Evolutionary conservation across 1,139 yeast species (phyloP).

Genomic region (Pichia sp.): DNA sequence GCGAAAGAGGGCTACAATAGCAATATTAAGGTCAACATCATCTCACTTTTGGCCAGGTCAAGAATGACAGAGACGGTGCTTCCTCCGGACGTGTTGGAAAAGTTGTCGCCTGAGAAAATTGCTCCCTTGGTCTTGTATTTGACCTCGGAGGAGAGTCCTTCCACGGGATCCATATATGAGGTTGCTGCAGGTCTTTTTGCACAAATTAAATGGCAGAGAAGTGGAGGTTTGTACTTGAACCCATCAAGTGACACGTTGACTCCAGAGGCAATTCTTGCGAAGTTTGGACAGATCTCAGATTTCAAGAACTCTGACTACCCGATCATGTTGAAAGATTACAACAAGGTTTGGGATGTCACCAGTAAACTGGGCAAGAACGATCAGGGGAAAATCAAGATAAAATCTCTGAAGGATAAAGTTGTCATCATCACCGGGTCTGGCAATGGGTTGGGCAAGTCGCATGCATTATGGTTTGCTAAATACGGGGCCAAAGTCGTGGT

Average conservation of each 20-base stretch:
- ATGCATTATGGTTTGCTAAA: constrained; percentile 78
- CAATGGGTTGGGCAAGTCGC: constrained; percentile 89
- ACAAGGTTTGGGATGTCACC: constrained; percentile 51
- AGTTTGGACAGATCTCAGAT: constrained; percentile 60
- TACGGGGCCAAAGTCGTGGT: constrained; percentile 96
- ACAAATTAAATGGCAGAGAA: constrained; percentile 93
- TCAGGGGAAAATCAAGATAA: constrained; percentile 48
- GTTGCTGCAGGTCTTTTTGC: constrained; percentile 93
- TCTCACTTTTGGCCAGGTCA: constrained; percentile 93
- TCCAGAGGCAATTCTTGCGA: constrained; percentile 77
- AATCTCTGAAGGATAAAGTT: constrained; percentile 71
- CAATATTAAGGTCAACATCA: constrained; percentile 79
- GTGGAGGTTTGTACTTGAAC: constrained; percentile 79
- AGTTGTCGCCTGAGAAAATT: constrained; percentile 80
- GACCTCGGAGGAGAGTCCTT: constrained; percentile 55
- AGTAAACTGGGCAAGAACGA: constrained; percentile 52
- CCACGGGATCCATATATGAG: constrained; percentile 78
- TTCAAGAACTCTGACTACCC: constrained; percentile 68
- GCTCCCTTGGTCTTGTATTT: constrained; percentile 86
- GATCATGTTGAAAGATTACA: constrained; percentile 54
- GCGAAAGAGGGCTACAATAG: constrained; percentile 90
- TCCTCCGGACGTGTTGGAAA: constrained; percentile 80
- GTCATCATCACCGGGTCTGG: constrained; percentile 96
- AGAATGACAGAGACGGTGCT: constrained; percentile 92
- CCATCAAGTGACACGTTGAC: constrained; percentile 67